A percentile compares a stretch with the other conserved stretches of the same genome.
These are phyloP conservation scores for Cylindrotheca closterium DNA, from an alignment of 108 stramenopile genomes.

Conservation along the genomic window DNA sequence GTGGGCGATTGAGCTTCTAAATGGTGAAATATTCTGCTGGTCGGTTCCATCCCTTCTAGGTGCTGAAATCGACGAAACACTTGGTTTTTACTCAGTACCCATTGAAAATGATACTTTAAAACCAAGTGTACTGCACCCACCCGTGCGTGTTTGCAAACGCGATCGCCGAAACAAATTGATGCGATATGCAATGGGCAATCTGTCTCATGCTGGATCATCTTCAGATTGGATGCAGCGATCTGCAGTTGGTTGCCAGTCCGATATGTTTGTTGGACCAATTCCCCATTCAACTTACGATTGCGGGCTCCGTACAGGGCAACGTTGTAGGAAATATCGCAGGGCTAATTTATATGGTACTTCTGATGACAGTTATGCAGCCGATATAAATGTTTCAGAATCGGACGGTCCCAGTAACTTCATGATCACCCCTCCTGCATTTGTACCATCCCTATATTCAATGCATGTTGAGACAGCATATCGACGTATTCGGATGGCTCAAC, in stretches of 20 bases:
- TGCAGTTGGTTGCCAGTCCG: slow-evolving; percentile 20
- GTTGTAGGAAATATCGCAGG: slow-evolving; percentile 16
- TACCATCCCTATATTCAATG: slow-evolving; percentile 21
- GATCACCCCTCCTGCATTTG: slow-evolving; percentile 36
- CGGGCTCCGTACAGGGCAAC: slow-evolving; percentile 27
- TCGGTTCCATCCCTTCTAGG: slow-evolving; percentile 21
- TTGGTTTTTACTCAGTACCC: neutral
- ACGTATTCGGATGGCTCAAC: slow-evolving; percentile 4
- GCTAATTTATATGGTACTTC: slow-evolving; percentile 13
- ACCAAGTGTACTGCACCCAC: slow-evolving; percentile 16
- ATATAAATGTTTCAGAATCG: slow-evolving; percentile 18
- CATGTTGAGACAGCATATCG: slow-evolving; percentile 22
- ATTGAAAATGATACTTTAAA: neutral
- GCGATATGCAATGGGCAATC: slow-evolving; percentile 15
- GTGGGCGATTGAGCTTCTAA: slow-evolving; percentile 35
- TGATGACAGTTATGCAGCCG: slow-evolving; percentile 11
- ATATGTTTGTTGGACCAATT: slow-evolving; percentile 31
- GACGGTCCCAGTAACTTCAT: slow-evolving; percentile 25
- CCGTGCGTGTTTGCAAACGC: slow-evolving; percentile 13
- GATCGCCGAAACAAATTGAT: slow-evolving; percentile 1
- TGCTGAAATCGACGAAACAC: neutral
- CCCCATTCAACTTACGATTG: slow-evolving; percentile 32
- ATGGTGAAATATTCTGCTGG: slow-evolving; percentile 34
- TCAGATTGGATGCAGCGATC: slow-evolving; percentile 39
- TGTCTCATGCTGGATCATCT: slow-evolving; percentile 24